Percentiles rank a stretch among this genome's conserved stretches.
Evolutionary conservation across 768 basidiomycete genomes (phyloP).

Genomic region (Boletellus ananiceps): DNA sequence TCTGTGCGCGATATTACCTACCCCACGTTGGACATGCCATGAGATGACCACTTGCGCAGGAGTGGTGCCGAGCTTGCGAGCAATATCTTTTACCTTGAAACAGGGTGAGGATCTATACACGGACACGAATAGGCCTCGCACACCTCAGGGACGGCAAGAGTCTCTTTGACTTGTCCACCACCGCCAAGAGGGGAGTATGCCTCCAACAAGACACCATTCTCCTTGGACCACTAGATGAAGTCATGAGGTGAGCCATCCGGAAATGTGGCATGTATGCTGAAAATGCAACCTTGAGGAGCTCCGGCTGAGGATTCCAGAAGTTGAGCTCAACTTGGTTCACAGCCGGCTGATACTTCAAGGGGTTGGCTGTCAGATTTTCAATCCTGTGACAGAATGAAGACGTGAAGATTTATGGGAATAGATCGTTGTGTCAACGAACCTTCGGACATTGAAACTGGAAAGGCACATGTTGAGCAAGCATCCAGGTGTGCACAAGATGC

Average conservation of each 20-base stretch:
- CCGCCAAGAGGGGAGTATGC: conserved; percentile 78
- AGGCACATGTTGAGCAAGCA: neutral
- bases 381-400: conserved; percentile 33
- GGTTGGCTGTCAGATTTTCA: conserved; percentile 58
- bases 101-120: neutral
- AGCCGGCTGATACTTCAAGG: conserved; percentile 57
- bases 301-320: conserved; percentile 74
- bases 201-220: conserved; percentile 59
- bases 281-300: conserved; percentile 55
- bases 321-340: conserved; percentile 79
- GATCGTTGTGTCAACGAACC: conserved; percentile 15
- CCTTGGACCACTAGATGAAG: conserved; percentile 57
- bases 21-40: conserved; percentile 75
- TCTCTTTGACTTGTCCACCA: conserved; percentile 50
- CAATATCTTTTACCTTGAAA: conserved; percentile 49
- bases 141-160: conserved; percentile 56
- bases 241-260: neutral
- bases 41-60: conserved; percentile 73
- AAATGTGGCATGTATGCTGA: neutral
- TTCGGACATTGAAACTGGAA: conserved; percentile 57
- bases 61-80: conserved; percentile 59
- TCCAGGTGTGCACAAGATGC: conserved; percentile 10
- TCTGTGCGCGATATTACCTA: conserved; percentile 29
- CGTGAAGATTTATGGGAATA: neutral
- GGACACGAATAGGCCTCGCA: neutral